Evolutionary conservation across 129 eudicot species (phyloP).

Genomic region (Flaveria trinervia): DNA sequence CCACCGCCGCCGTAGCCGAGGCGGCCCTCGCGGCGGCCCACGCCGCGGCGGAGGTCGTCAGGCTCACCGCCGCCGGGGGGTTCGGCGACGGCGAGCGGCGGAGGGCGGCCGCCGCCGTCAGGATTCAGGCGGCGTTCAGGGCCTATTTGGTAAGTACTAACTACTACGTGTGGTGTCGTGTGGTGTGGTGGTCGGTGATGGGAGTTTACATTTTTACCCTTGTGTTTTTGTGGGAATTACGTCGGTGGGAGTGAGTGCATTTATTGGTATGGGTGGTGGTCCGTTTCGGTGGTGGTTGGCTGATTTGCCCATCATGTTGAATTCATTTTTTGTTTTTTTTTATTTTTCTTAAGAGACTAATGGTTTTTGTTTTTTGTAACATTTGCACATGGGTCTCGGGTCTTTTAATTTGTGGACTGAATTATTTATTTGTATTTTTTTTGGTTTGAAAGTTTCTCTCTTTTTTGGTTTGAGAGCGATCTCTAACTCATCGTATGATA

Average conservation of each 20-base stretch:
- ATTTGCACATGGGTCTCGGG: slow-evolving; percentile 36
- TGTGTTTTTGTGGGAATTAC: slow-evolving; percentile 18
- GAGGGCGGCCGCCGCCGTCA: slow-evolving; percentile 58
- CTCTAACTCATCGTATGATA: no score
- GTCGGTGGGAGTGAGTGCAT: slow-evolving; percentile 8
- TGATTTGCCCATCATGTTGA: slow-evolving; percentile 5
- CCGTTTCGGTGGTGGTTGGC: slow-evolving; percentile 13
- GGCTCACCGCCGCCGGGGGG: slow-evolving; percentile 54
- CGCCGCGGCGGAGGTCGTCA: slow-evolving; percentile 95
- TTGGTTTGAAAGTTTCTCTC: no score
- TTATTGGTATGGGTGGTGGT: slow-evolving; percentile 23
- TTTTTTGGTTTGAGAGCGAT: no score
- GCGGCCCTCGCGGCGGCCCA: slow-evolving; percentile 97
- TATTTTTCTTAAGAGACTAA: neutral
- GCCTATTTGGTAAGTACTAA: slow-evolving; percentile 70
- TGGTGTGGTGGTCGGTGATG: neutral
- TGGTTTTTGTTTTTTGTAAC: slow-evolving; percentile 29
- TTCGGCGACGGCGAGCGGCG: slow-evolving; percentile 40
- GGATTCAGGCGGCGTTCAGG: slow-evolving; percentile 89
- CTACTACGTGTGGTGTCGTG: no score
- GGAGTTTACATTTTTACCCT: slow-evolving; percentile 24
- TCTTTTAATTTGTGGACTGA: slow-evolving; percentile 23
- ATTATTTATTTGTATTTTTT: neutral
- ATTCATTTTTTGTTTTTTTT: neutral
- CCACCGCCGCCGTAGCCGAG: slow-evolving; percentile 95